phyloP scores from a whole-genome alignment of 129 eudicot species.

The Oenanthe sinensis region DNA sequence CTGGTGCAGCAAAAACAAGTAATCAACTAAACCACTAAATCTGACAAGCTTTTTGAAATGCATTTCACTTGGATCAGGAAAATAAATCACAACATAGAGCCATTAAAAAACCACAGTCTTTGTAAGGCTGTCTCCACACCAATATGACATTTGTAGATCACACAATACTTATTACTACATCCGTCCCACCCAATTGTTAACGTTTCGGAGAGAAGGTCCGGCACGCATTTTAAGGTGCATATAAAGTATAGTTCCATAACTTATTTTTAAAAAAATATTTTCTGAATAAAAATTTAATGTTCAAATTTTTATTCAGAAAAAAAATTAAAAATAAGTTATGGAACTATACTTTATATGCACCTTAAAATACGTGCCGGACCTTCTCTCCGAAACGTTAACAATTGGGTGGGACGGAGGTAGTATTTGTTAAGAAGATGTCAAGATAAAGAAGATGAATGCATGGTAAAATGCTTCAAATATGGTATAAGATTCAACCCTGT shows the following conservation, averaged over 20 bases:
- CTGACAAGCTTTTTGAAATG: neutral
- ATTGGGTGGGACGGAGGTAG: too few species aligned
- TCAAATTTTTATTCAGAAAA: too few species aligned
- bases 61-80: neutral
- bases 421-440: neutral
- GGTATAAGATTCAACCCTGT: neutral
- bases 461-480: neutral
- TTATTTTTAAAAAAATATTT: too few species aligned
- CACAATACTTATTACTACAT: neutral
- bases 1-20: constrained; percentile 20
- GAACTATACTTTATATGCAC: too few species aligned
- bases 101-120: neutral
- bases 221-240: too few species aligned
- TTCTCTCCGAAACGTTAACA: too few species aligned
- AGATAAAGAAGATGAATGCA: neutral
- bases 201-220: too few species aligned
- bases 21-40: neutral
- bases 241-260: too few species aligned
- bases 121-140: neutral
- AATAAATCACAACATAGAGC: neutral
- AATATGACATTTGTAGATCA: neutral
- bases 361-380: too few species aligned
- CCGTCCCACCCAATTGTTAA: too few species aligned
- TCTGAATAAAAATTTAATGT: too few species aligned
- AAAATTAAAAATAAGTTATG: too few species aligned